These are phyloP conservation scores for Diaporthe sp. DNA, from an alignment of 2,329 filamentous ascomycete genomes.

Conservation along the genomic window DNA sequence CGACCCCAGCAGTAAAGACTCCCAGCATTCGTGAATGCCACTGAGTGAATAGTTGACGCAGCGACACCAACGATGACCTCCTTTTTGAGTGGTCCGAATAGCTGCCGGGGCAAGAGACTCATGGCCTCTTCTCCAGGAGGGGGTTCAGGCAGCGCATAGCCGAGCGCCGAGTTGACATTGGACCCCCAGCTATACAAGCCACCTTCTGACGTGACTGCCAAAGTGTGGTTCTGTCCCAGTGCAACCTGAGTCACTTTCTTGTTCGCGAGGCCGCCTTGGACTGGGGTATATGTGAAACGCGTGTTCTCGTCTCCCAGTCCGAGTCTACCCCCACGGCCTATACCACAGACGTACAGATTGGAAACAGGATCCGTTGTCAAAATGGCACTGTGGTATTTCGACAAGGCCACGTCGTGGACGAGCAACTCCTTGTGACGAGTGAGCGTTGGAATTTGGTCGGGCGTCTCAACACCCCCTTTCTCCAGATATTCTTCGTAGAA, in stretches of 20 bases:
- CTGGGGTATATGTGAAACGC: conserved; percentile 85
- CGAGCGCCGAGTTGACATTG: conserved; percentile 87
- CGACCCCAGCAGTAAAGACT: conserved; percentile 95
- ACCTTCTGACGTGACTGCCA: conserved; percentile 88
- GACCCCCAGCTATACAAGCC: conserved; percentile 96
- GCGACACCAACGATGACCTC: conserved; percentile 86
- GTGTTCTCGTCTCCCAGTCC: conserved; percentile 93
- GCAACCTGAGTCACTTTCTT: conserved; percentile 84
- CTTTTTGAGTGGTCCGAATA: conserved; percentile 92
- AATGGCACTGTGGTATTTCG: conserved; percentile 92
- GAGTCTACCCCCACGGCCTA: conserved; percentile 89
- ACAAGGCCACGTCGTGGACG: conserved; percentile 87
- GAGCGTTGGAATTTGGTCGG: conserved; percentile 76
- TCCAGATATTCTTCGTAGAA: conserved; percentile 79
- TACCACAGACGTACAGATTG: conserved; percentile 93
- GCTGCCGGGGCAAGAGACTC: conserved; percentile 84
- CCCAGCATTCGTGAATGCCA: conserved; percentile 81
- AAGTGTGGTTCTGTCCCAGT: conserved; percentile 90
- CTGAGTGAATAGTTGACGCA: conserved; percentile 92
- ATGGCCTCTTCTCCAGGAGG: conserved; percentile 85
- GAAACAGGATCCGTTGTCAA: conserved; percentile 88
- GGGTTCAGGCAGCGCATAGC: conserved; percentile 80
- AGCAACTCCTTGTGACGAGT: conserved; percentile 79
- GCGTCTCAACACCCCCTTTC: conserved; percentile 53
- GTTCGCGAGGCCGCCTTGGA: conserved; percentile 81